Evolutionary conservation across 352 stramenopile species (phyloP), one percentile per base, ranked within the genome.

Genomic region (Blastocystis sp.): DNA sequence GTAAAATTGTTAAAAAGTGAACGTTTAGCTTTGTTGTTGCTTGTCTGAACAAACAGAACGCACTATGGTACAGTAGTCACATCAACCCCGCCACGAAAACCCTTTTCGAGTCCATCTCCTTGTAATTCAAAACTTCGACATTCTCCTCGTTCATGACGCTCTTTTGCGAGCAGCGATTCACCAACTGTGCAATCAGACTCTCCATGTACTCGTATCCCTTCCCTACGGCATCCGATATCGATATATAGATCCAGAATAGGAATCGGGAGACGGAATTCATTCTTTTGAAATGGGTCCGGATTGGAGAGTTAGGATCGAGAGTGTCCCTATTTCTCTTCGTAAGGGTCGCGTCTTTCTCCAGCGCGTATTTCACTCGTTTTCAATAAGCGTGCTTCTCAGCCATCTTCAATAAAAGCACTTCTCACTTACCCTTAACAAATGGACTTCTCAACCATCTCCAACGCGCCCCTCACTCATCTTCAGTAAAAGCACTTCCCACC

Each of bases 1-100:
- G 74, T 29, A 85, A 69, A 41, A 85, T 67, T 31, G 55, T 51
- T 31, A 67, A 69, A n/a, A 85, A 85, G 21, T 85, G 51, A 26
- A 16, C 16, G 16, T 6, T 55, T 55, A n/a, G 45, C 16, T 55
- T 55, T 6, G 6, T 16, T 51, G 3, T 3, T 85, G 51, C 55
- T 85, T 85, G 74, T 50, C 41, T 51, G 19, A 85, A 85, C 21
- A 62, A 85, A 62, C 6, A 16, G 35, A 51, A 41, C 12, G 6
- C 3, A 10, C 31, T 59, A 61, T 78, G 66, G 21, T 70, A 50
- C 51, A 85, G n/a, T n/a, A 29, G 26, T 85, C 66, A 29, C 65
- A 55, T 19, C 6, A 16, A 55, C 45, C 16, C 45, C 6, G 9
- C 16, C 45, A 51, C 31, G 33, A 80, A 85, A 16, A 85, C 45